phyloP scores from a whole-genome alignment of 2,329 filamentous ascomycete species.

The Aspergillus neotritici region DNA sequence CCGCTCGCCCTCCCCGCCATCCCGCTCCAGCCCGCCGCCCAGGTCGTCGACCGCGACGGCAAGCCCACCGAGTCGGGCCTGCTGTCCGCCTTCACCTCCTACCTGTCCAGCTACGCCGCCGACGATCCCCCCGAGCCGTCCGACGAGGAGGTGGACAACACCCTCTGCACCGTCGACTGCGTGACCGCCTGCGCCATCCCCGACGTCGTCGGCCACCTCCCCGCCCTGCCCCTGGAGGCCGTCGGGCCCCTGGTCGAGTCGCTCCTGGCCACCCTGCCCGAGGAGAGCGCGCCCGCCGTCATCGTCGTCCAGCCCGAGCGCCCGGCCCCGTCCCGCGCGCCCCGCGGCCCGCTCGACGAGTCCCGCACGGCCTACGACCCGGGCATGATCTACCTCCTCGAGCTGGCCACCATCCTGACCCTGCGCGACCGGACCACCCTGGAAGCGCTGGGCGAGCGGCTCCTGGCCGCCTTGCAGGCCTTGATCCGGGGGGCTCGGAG shows the following conservation, averaged over 20 bases:
- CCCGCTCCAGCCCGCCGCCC: slow-evolving; percentile 82
- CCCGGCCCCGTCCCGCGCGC: slow-evolving; percentile 56
- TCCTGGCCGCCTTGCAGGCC: slow-evolving; percentile 73
- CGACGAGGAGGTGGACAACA: slow-evolving; percentile 94
- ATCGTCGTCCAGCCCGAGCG: slow-evolving; percentile 88
- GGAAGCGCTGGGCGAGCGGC: slow-evolving; percentile 65
- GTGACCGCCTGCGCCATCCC: slow-evolving; percentile 83
- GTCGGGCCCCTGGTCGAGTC: slow-evolving; percentile 62
- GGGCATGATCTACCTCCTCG: slow-evolving; percentile 80
- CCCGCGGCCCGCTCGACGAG: slow-evolving; percentile 52
- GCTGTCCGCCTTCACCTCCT: slow-evolving; percentile 90
- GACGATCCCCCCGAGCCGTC: slow-evolving; percentile 97
- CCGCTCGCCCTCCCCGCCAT: slow-evolving; percentile 71
- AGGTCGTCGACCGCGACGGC: slow-evolving; percentile 82
- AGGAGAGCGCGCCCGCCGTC: slow-evolving; percentile 72
- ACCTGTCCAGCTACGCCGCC: slow-evolving; percentile 97
- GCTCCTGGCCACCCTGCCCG: slow-evolving; percentile 77
- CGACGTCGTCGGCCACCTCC: slow-evolving; percentile 75
- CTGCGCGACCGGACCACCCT: slow-evolving; percentile 70
- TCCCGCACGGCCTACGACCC: slow-evolving; percentile 72
- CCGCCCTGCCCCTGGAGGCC: slow-evolving; percentile 57
- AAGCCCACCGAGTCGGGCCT: slow-evolving; percentile 75
- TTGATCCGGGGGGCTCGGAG: slow-evolving; percentile 73
- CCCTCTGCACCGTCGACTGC: slow-evolving; percentile 88
- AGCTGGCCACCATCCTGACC: slow-evolving; percentile 77